Percentiles rank a stretch among this genome's conserved stretches.
These are phyloP conservation scores for Triticum aestivum DNA, from an alignment of 176 grass and related monocot genomes.

Conservation along the genomic window IWGSC_CS_RefSeq_v2.1 NC_057800.1:56650557-56651056, in stretches of 20 bases:
- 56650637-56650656: conserved; percentile 7
- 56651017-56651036: no score
- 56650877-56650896: no score
- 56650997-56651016: no score
- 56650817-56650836: no score
- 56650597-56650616: conserved; percentile 15
- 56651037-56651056: no score
- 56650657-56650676: conserved; percentile 11
- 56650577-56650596: conserved; percentile 22
- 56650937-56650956: no score
- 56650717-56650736: background rate
- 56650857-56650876: no score
- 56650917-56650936: no score
- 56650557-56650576: conserved; percentile 18
- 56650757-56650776: background rate
- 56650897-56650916: no score
- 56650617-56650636: background rate
- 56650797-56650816: background rate
- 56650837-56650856: no score
- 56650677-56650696: conserved; percentile 3
- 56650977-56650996: no score
- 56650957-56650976: no score
- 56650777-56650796: background rate
- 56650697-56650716: conserved; percentile 30
- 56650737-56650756: background rate